A percentile compares a stretch with the other conserved stretches of the same genome.
Conservation (phyloP, 345 rosid species). For the Eucalyptus erythrocorys region DNA sequence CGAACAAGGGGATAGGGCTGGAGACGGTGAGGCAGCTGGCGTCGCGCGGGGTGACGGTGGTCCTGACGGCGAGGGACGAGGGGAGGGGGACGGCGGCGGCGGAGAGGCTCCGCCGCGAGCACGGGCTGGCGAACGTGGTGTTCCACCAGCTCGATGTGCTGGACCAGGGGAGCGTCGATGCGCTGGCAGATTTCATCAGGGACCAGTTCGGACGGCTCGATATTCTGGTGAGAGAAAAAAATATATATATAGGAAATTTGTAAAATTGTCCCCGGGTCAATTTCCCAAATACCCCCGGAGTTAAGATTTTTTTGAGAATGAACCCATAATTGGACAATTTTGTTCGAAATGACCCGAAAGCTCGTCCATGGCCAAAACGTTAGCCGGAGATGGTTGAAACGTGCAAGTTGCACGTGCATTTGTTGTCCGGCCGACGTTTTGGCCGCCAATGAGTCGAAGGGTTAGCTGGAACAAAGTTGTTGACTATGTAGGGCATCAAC, state of each 20-base stretch:
- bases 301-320: neutral
- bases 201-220: slow-evolving; percentile 31
- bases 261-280: neutral
- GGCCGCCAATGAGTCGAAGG: neutral
- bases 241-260: neutral
- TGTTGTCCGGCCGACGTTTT: neutral
- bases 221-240: slow-evolving; percentile 13
- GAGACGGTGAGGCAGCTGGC: slow-evolving; percentile 39
- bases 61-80: slow-evolving; percentile 34
- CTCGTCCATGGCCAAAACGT: neutral
- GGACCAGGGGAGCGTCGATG: slow-evolving; percentile 14
- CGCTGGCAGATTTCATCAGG: slow-evolving; percentile 16
- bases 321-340: neutral
- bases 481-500: neutral
- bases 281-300: neutral
- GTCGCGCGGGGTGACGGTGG: slow-evolving; percentile 20
- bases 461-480: neutral
- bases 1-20: slow-evolving; percentile 41
- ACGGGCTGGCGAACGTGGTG: slow-evolving; percentile 20
- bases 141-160: slow-evolving; percentile 46
- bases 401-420: neutral
- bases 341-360: neutral
- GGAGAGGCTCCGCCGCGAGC: slow-evolving; percentile 4
- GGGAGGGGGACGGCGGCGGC: slow-evolving; percentile 25
- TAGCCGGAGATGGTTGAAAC: neutral